phyloP scores from a whole-genome alignment of 2,329 filamentous ascomycete genomes.

The Fusarium brevicatenulatum region DNA sequence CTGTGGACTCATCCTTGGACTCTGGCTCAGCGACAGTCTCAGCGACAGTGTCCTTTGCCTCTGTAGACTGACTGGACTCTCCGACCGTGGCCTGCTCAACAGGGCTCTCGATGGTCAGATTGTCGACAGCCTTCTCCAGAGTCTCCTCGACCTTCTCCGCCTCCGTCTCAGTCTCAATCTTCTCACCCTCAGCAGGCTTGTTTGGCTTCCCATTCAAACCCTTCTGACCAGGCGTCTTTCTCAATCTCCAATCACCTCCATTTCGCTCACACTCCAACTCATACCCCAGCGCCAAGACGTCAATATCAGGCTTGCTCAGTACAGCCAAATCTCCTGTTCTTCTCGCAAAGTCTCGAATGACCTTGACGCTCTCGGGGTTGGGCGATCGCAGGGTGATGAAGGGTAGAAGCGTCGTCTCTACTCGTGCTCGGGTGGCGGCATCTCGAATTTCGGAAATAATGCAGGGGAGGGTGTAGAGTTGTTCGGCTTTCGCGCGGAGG shows the following conservation, averaged over 20 bases:
- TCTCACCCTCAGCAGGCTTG: slow-evolving; percentile 31
- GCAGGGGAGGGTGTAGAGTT: slow-evolving; percentile 83
- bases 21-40: not conserved
- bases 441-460: slow-evolving; percentile 92
- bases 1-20: not conserved
- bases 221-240: slow-evolving; percentile 83
- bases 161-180: slow-evolving; percentile 17
- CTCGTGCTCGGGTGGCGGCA: slow-evolving; percentile 78
- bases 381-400: slow-evolving; percentile 85
- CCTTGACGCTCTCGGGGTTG: slow-evolving; percentile 77
- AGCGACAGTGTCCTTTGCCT: not conserved
- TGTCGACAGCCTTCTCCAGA: slow-evolving; percentile 25
- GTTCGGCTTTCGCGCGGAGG: slow-evolving; percentile 79
- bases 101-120: slow-evolving; percentile 25
- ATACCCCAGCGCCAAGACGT: slow-evolving; percentile 89
- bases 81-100: slow-evolving; percentile 6
- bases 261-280: slow-evolving; percentile 94
- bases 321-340: slow-evolving; percentile 91
- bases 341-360: slow-evolving; percentile 85
- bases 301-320: slow-evolving; percentile 87
- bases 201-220: slow-evolving; percentile 73
- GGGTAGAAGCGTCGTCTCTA: slow-evolving; percentile 85
- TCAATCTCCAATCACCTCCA: slow-evolving; percentile 86
- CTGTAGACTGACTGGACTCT: slow-evolving; percentile 7
- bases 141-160: not conserved